Evolutionary conservation across 192 early-diverging fungal species (phyloP).

Genomic region (Coemansia sp.): DNA sequence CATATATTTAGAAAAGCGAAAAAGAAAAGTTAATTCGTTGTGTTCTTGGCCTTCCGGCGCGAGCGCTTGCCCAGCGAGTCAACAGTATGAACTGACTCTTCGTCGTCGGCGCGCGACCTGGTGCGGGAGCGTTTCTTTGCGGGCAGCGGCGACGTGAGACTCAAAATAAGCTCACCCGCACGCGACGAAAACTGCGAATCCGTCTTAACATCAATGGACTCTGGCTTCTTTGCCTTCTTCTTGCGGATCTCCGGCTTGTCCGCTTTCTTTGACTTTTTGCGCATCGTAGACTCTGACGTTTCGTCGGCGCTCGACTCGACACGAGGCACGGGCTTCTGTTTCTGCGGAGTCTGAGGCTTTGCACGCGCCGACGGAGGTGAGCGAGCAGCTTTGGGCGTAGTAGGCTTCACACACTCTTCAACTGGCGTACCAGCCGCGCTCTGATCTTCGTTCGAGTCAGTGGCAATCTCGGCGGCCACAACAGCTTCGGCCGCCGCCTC

Average conservation of each 20-base stretch:
- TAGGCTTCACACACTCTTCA: too few species aligned
- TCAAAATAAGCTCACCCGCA: slow-evolving; percentile 41
- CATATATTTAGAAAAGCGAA: not conserved
- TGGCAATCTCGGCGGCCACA: slow-evolving; percentile 32
- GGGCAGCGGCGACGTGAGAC: slow-evolving; percentile 46
- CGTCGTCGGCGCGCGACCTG: slow-evolving; percentile 34
- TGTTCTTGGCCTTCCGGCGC: slow-evolving; percentile 42
- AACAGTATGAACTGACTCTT: slow-evolving; percentile 27
- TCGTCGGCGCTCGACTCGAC: slow-evolving; percentile 12
- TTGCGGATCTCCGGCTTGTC: slow-evolving; percentile 23
- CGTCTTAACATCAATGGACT: too few species aligned
- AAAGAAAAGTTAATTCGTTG: not conserved
- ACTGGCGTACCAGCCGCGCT: too few species aligned
- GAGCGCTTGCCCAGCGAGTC: slow-evolving; percentile 41
- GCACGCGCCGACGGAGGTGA: not conserved
- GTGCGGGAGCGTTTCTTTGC: slow-evolving; percentile 37
- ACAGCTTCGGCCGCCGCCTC: slow-evolving; percentile 49
- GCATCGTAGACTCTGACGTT: not conserved
- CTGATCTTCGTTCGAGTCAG: slow-evolving; percentile 5
- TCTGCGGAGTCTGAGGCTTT: not conserved
- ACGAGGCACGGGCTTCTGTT: not conserved
- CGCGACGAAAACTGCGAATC: slow-evolving; percentile 40
- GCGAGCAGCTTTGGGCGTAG: too few species aligned
- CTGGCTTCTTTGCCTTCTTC: slow-evolving; percentile 26
- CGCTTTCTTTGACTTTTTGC: slow-evolving; percentile 24